Conservation (phyloP, 345 rosid genomes). For the Bruguiera parviflora region DNA sequence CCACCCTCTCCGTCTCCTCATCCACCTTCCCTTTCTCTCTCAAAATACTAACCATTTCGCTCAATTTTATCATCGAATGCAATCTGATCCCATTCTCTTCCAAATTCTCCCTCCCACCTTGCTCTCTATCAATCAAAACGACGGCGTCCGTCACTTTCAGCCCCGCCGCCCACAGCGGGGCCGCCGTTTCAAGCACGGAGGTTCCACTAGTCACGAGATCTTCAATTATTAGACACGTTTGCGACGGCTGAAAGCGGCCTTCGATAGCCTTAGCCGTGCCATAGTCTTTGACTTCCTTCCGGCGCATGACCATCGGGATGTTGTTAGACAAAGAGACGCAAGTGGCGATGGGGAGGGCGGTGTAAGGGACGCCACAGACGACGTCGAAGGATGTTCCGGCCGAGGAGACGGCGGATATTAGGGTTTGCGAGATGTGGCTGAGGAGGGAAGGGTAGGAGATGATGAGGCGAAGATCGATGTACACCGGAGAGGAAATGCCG, state of each 20-base stretch:
- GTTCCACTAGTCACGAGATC: constrained; percentile 91
- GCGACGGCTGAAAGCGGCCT: constrained; percentile 52
- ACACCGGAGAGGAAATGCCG: constrained; percentile 83
- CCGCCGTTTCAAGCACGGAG: constrained; percentile 86
- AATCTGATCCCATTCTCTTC: constrained; percentile 67
- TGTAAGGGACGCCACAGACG: constrained; percentile 93
- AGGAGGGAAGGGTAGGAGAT: constrained; percentile 81
- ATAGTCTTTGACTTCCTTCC: constrained; percentile 84
- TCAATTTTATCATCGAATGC: constrained; percentile 69
- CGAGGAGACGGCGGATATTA: constrained; percentile 62
- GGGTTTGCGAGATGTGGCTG: constrained; percentile 62
- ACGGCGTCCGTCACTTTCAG: constrained; percentile 79
- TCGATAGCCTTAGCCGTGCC: constrained; percentile 88
- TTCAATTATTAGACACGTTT: constrained; percentile 67
- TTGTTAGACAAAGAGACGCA: constrained; percentile 57
- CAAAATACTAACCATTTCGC: constrained; percentile 82
- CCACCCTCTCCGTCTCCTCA: constrained; percentile 52
- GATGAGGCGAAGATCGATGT: constrained; percentile 94
- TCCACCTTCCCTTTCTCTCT: constrained; percentile 74
- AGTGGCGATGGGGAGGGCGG: constrained; percentile 93
- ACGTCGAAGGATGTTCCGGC: constrained; percentile 46
- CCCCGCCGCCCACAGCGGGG: constrained; percentile 77
- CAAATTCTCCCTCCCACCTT: constrained; percentile 87
- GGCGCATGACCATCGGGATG: constrained; percentile 91
- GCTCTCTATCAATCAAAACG: constrained; percentile 85